Evolutionary conservation across 2,329 filamentous ascomycete species (phyloP), one percentile per base, ranked within the genome.

Genomic region (Colletotrichum sp.): DNA sequence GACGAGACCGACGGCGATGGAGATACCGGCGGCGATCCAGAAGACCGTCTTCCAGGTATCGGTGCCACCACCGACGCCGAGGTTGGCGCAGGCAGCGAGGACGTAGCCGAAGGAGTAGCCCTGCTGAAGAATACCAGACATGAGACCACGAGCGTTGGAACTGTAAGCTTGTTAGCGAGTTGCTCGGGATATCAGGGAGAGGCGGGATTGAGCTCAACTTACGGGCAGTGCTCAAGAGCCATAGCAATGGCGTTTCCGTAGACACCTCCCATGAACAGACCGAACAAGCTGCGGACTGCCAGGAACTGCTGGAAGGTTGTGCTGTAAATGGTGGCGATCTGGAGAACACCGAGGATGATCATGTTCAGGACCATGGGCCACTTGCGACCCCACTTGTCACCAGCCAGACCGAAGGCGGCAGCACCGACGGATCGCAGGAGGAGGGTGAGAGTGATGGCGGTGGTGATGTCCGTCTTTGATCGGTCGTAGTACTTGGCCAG

Each of bases 301-400:
- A 96, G 85, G 83, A 96, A 96, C 79, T 95, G 91, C 70, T 89
- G 83, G 82, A 95, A 97, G 0, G 93, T 96, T 0, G 83, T 80
- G 81, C 91, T 91, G 85, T 95, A 97, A 79, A 95, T 95, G 22
- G 95, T 97, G 28, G 92, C 94, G 74, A 96, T 91, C 82, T 94
- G 91, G 6, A 94, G 85, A 27, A 92, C 78, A 58, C 92, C 92
- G 5, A 95, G 88, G 28, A 95, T 85, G 74, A 96, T 87, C 91
- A 96, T 94, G 87, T 96, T 96, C 79, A 91, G 79, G 10, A 96
- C 93, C 93, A 96, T 95, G 60, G 94, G 94, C 93, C 94, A 95
- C 85, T 96, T 96, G 71, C 95, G 91, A 8, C 95, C 95, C 82
- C 92, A 97, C 78, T 92, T 92, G 84, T 97, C 95, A 78, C 94